Conservation (phyloP, 1,284 basidiomycete species). For the Tetrapyrgos nigripes region DNA sequence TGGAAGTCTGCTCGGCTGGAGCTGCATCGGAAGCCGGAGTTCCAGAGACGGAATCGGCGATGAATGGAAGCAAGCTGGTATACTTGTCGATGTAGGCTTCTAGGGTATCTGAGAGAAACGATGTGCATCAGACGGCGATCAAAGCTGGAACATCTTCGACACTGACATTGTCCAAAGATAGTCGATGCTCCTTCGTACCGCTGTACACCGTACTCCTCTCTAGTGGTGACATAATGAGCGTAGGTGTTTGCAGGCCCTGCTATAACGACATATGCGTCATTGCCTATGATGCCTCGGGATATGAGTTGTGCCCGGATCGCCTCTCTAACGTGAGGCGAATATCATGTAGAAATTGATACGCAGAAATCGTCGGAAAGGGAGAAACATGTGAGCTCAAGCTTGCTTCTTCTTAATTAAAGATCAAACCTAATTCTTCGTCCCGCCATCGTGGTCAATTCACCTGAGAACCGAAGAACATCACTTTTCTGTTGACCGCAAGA, state of each 20-base stretch:
- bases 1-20: constrained; percentile 69
- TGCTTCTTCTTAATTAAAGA: constrained; percentile 11
- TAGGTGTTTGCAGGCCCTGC: constrained; percentile 86
- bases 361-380: constrained; percentile 10
- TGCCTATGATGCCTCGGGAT: constrained; percentile 63
- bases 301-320: constrained; percentile 70
- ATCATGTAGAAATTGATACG: constrained; percentile 4
- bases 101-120: constrained; percentile 59
- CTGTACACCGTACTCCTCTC: constrained; percentile 79
- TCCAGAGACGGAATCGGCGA: constrained; percentile 56
- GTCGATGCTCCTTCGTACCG: constrained; percentile 87
- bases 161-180: constrained; percentile 77
- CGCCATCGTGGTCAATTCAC: constrained; percentile 62
- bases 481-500: neutral
- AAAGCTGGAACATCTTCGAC: neutral
- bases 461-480: constrained; percentile 24
- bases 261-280: constrained; percentile 75
- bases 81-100: constrained; percentile 86
- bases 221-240: constrained; percentile 76
- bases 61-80: constrained; percentile 65
- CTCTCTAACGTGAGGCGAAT: constrained; percentile 43
- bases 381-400: constrained; percentile 12
- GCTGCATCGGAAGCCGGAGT: constrained; percentile 64
- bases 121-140: constrained; percentile 1
- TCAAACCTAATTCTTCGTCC: constrained; percentile 61